phyloP scores from a whole-genome alignment of 2,329 filamentous ascomycete species.

The Fusarium equiseti region DNA sequence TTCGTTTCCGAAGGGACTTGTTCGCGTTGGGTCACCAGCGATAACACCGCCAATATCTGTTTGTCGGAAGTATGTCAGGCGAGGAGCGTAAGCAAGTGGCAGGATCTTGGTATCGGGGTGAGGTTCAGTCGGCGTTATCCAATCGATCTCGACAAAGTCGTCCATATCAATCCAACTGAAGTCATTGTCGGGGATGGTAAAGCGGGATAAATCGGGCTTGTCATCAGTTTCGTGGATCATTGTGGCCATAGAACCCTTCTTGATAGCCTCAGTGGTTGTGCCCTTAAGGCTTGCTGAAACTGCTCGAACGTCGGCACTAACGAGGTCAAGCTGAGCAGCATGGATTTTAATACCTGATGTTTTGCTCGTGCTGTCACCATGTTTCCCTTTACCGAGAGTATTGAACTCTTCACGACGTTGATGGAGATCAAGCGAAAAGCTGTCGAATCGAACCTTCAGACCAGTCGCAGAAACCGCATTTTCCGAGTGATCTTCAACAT shows the following conservation, averaged over 20 bases:
- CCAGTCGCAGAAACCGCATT: constrained; percentile 88
- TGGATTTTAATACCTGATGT: constrained; percentile 97
- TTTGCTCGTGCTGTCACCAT: constrained; percentile 73
- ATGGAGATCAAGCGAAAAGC: constrained; percentile 96
- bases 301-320: constrained; percentile 90
- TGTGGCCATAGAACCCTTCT: constrained; percentile 66
- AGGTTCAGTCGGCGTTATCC: constrained; percentile 89
- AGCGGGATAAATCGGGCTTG: constrained; percentile 82
- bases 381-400: constrained; percentile 80
- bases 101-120: constrained; percentile 95
- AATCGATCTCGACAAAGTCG: constrained; percentile 97
- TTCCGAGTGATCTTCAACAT: constrained; percentile 85
- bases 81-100: constrained; percentile 90
- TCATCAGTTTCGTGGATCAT: constrained; percentile 67
- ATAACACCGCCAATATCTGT: constrained; percentile 90
- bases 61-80: constrained; percentile 96
- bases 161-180: constrained; percentile 99
- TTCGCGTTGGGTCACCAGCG: constrained; percentile 82
- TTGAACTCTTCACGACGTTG: constrained; percentile 93
- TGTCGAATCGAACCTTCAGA: constrained; percentile 95
- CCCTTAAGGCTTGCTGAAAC: constrained; percentile 91
- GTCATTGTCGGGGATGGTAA: constrained; percentile 95
- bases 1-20: constrained; percentile 92
- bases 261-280: constrained; percentile 81
- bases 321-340: constrained; percentile 90